phyloP scores from a whole-genome alignment of 106 monocot genomes.

The Dendrobium huoshanense region DNA sequence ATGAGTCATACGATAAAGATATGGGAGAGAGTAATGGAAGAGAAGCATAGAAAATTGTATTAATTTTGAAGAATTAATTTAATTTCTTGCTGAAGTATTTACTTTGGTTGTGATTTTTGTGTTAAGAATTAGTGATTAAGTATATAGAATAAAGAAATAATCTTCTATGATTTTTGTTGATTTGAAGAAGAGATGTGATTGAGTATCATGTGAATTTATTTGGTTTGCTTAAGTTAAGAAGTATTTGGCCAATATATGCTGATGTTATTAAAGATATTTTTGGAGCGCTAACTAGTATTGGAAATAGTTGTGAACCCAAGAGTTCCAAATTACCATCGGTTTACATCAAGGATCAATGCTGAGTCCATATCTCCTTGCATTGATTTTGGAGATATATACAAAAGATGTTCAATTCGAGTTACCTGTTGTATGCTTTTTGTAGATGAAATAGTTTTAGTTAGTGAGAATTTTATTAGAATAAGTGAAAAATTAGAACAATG shows the following conservation, averaged over 20 bases:
- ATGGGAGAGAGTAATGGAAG: background rate
- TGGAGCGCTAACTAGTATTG: background rate
- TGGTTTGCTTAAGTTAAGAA: background rate
- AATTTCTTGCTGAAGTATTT: background rate
- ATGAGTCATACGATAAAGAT: background rate
- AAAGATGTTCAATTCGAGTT: background rate
- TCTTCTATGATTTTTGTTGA: background rate
- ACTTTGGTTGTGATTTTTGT: background rate
- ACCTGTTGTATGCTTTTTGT: background rate
- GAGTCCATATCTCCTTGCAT: background rate
- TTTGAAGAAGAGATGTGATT: background rate
- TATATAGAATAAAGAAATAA: background rate
- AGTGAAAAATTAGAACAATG: background rate
- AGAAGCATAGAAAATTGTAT: background rate
- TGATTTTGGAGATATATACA: background rate
- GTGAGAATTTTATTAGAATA: background rate
- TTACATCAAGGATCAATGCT: background rate
- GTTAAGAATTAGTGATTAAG: background rate
- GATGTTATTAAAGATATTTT: background rate
- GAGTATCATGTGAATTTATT: background rate
- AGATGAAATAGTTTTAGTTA: background rate
- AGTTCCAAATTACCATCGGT: background rate
- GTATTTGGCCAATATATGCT: background rate
- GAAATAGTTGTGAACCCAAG: background rate
- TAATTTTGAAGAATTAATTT: background rate